Conservation (phyloP, 2,329 filamentous ascomycete species). For the Dryadomyces quercus-mongolicae region DNA sequence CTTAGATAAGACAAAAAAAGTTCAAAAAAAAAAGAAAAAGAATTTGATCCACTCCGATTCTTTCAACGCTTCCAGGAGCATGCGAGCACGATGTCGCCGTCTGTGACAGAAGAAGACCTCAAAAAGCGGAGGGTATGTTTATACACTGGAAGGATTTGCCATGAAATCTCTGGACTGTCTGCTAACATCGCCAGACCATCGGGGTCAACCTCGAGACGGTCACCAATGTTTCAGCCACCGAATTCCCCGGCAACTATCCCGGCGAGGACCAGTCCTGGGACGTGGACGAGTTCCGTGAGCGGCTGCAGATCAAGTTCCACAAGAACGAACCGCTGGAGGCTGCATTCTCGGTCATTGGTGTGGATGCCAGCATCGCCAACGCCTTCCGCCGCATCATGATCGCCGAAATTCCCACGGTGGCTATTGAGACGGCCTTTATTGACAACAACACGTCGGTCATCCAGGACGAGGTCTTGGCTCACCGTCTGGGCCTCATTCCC, state of each 20-base stretch:
- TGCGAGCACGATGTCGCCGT: conserved; percentile 26
- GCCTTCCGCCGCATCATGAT: conserved; percentile 95
- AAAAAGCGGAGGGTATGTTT: conserved; percentile 52
- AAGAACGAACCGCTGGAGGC: conserved; percentile 65
- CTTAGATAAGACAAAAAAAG: background rate
- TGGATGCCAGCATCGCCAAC: conserved; percentile 90
- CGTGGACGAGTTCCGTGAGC: conserved; percentile 28
- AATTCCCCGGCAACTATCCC: conserved; percentile 84
- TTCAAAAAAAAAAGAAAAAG: conserved; percentile 5
- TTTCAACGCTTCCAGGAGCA: background rate
- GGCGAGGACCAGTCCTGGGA: conserved; percentile 58
- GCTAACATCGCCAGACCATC: conserved; percentile 50
- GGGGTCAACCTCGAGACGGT: conserved; percentile 84
- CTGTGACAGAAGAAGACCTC: conserved; percentile 38
- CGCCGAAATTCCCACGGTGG: conserved; percentile 84
- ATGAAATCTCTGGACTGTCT: too few species aligned
- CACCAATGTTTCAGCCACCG: conserved; percentile 75
- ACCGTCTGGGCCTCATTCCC: conserved; percentile 81
- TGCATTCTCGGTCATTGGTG: conserved; percentile 80
- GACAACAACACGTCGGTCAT: conserved; percentile 97
- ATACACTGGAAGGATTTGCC: too few species aligned
- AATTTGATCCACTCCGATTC: background rate
- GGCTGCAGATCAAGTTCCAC: conserved; percentile 59
- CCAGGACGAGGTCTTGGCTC: conserved; percentile 90
- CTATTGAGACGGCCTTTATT: conserved; percentile 87